Conservation (phyloP, 2,329 filamentous ascomycete species). For the Onygenales sp. region DNA sequence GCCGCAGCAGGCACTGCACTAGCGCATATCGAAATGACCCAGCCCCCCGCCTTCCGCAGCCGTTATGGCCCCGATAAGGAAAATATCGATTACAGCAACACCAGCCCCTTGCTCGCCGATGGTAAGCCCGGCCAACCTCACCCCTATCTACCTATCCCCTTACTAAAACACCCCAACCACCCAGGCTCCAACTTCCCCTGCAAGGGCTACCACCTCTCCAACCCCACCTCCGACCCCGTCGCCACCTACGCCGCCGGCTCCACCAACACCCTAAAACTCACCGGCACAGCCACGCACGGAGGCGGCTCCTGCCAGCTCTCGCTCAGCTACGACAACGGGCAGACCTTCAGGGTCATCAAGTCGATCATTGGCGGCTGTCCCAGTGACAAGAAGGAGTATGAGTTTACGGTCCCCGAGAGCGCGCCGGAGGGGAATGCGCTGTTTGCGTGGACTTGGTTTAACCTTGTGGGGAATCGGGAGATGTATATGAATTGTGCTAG, state of each 20-base stretch:
- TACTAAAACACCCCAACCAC: not conserved
- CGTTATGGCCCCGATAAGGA: constrained; percentile 37
- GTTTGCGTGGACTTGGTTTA: constrained; percentile 71
- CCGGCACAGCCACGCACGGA: constrained; percentile 53
- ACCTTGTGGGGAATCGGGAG: constrained; percentile 39
- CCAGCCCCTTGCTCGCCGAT: constrained; percentile 50
- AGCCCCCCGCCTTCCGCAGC: constrained; percentile 46
- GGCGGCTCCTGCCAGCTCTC: constrained; percentile 71
- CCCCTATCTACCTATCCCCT: not conserved
- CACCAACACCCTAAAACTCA: constrained; percentile 54
- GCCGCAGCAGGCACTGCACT: constrained; percentile 10
- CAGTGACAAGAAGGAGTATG: constrained; percentile 42
- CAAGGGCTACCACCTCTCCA: constrained; percentile 54
- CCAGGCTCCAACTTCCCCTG: constrained; percentile 62
- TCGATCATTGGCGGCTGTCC: constrained; percentile 51
- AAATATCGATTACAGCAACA: constrained; percentile 62
- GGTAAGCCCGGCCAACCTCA: not conserved
- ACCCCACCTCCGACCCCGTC: constrained; percentile 40
- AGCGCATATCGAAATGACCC: constrained; percentile 47
- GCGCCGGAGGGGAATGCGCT: constrained; percentile 34
- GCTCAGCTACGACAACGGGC: constrained; percentile 62
- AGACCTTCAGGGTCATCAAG: constrained; percentile 59
- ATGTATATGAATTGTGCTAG: constrained; percentile 77
- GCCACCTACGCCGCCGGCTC: constrained; percentile 55
- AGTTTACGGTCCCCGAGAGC: constrained; percentile 54